These are phyloP conservation scores for Abrus precatorius DNA, from an alignment of 306 rosid genomes.

Conservation along the genomic window DNA sequence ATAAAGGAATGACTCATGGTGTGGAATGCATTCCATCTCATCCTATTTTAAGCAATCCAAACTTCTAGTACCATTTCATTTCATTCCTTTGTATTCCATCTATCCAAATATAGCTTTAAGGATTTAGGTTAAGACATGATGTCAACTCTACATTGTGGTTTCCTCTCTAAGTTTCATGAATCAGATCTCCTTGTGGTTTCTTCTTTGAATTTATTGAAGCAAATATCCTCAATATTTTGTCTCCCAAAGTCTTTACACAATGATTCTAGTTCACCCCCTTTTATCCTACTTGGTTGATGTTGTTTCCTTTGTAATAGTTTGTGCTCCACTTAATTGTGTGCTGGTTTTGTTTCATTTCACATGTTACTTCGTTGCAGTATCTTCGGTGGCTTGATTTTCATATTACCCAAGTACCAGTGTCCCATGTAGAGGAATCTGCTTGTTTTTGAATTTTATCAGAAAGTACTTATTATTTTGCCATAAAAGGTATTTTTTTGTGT, in stretches of 20 bases:
- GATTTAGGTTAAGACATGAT: not conserved
- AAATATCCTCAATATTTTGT: not conserved
- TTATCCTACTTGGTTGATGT: constrained; percentile 15
- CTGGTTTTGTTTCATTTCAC: constrained; percentile 26
- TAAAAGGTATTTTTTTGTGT: not conserved
- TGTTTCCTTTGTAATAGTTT: not conserved
- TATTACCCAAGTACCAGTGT: not conserved
- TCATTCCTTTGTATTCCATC: not conserved
- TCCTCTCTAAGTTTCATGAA: not conserved
- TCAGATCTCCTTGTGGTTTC: not conserved
- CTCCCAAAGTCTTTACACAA: not conserved
- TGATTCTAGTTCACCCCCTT: not conserved
- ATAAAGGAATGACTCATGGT: not conserved
- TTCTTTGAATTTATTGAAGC: too few relatives aligned
- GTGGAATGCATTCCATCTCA: not conserved
- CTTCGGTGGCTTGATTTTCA: not conserved
- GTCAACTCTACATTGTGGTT: not conserved
- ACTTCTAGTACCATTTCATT: not conserved
- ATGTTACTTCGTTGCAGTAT: constrained; percentile 9
- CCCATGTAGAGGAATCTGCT: not conserved
- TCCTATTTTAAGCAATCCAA: not conserved
- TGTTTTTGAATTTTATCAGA: not conserved
- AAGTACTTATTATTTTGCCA: not conserved
- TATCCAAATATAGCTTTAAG: not conserved
- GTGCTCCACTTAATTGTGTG: not conserved